A percentile compares a stretch with the other conserved stretches of the same genome.
Evolutionary conservation across 108 stramenopile genomes (phyloP).

Genomic region (Fragilaria crotonensis): DNA sequence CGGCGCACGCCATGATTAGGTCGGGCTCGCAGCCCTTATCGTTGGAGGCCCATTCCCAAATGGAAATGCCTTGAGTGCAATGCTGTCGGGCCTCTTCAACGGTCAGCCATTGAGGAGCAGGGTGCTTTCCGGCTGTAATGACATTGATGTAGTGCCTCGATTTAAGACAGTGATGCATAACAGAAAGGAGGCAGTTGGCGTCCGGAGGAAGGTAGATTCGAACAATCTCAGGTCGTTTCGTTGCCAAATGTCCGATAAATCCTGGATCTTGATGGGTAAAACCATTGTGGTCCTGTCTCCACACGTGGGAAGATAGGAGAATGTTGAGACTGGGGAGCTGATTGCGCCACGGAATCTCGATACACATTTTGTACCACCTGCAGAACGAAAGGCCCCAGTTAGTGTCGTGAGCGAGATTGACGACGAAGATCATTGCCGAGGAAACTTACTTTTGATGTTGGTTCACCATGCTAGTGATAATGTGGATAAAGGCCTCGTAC

Average conservation of each 20-base stretch:
- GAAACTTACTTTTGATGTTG: too few relatives aligned
- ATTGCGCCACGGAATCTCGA: too few relatives aligned
- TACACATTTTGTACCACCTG: too few relatives aligned
- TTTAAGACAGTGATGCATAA: slow-evolving; percentile 13
- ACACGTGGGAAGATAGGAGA: too few relatives aligned
- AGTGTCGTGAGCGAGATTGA: too few relatives aligned
- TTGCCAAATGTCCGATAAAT: slow-evolving; percentile 17
- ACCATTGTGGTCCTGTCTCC: too few relatives aligned
- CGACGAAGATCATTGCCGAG: too few relatives aligned
- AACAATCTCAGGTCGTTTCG: slow-evolving; percentile 15
- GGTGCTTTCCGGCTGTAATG: slow-evolving; percentile 18
- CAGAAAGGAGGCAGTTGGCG: slow-evolving; percentile 20
- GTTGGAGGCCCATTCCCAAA: slow-evolving; percentile 22
- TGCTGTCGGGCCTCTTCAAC: slow-evolving; percentile 15
- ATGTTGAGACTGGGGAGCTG: too few relatives aligned
- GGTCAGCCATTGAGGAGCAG: slow-evolving; percentile 18
- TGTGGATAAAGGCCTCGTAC: slow-evolving; percentile 23
- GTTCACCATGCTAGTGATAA: slow-evolving; percentile 17
- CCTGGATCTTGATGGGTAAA: too few relatives aligned
- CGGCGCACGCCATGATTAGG: slow-evolving; percentile 22
- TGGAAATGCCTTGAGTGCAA: slow-evolving; percentile 11
- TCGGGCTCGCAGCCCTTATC: slow-evolving; percentile 17
- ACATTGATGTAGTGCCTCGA: slow-evolving; percentile 15
- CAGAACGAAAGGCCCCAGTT: too few relatives aligned
- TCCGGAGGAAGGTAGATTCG: slow-evolving; percentile 22